A percentile compares a stretch with the other conserved stretches of the same genome.
Evolutionary conservation across 2,329 filamentous ascomycete species (phyloP).

Genomic region (Graphium sp.): DNA sequence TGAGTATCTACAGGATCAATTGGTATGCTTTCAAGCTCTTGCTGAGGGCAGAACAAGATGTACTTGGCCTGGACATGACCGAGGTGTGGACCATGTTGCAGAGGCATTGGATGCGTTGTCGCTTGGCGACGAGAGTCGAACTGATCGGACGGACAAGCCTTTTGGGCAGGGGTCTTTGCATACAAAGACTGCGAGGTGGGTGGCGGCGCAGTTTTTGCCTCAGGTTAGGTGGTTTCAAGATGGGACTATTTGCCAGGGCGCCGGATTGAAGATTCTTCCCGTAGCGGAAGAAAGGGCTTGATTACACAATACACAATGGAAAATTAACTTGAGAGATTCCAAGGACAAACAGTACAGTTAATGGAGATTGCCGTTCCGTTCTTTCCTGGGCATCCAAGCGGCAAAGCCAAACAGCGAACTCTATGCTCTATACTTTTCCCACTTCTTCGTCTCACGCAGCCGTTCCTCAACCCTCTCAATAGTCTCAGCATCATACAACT

Average conservation of each 20-base stretch:
- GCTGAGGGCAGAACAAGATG: constrained; percentile 33
- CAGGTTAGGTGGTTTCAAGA: constrained; percentile 26
- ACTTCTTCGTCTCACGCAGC: constrained; percentile 47
- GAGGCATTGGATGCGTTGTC: constrained; percentile 14
- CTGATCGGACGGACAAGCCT: constrained; percentile 26
- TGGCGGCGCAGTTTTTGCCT: constrained; percentile 32
- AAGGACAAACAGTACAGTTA: no score
- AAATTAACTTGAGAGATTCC: no score
- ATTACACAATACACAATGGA: no score
- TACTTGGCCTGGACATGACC: constrained; percentile 11
- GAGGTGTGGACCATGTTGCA: constrained; percentile 7
- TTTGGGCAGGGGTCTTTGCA: constrained; percentile 41
- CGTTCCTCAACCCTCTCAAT: constrained; percentile 51
- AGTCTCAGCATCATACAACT: constrained; percentile 56
- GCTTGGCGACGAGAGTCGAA: constrained; percentile 13
- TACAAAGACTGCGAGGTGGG: constrained; percentile 43
- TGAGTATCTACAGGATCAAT: constrained; percentile 41
- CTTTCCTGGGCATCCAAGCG: no score
- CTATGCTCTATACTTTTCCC: constrained; percentile 32
- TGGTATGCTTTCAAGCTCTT: constrained; percentile 42
- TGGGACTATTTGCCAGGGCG: no score
- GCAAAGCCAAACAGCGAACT: no score
- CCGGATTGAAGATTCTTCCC: no score
- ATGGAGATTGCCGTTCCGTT: no score
- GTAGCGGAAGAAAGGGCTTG: no score